phyloP scores from a whole-genome alignment of 805 yeast species.

The Tetrapisispora iriomotensis region DNA sequence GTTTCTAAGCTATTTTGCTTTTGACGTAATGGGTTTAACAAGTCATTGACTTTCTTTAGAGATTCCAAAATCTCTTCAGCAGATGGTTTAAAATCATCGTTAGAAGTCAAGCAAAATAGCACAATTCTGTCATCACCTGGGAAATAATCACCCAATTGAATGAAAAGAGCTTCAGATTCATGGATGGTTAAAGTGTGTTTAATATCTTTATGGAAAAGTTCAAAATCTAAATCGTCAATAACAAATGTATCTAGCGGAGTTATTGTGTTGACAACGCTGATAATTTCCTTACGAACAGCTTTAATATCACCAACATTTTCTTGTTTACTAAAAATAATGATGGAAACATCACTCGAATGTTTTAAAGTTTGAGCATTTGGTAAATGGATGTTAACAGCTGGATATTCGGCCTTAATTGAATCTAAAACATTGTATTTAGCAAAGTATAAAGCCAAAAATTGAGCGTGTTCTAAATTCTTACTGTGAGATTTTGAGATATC shows the following conservation, averaged over 20 bases:
- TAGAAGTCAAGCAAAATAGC: constrained; percentile 40
- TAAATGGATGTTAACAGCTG: constrained; percentile 37
- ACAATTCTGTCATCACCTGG: constrained; percentile 40
- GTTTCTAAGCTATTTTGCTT: constrained; percentile 45
- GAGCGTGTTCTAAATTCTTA: constrained; percentile 67
- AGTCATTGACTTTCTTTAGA: constrained; percentile 43
- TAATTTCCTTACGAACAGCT: constrained; percentile 59
- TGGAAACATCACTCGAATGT: constrained; percentile 39
- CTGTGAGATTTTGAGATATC: constrained; percentile 88
- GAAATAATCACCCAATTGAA: constrained; percentile 46
- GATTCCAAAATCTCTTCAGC: constrained; percentile 46
- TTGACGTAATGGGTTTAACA: constrained; percentile 50
- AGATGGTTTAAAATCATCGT: constrained; percentile 68
- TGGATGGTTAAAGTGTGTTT: constrained; percentile 17
- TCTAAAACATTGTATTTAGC: constrained; percentile 39
- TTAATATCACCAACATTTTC: constrained; percentile 43
- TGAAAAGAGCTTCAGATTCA: constrained; percentile 40
- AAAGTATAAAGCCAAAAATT: constrained; percentile 60
- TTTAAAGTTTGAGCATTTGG: constrained; percentile 40
- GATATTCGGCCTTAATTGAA: constrained; percentile 31
- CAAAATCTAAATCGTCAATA: constrained; percentile 55
- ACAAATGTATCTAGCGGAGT: constrained; percentile 55
- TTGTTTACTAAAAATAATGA: constrained; percentile 51
- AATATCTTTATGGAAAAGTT: constrained; percentile 24
- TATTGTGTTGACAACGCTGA: constrained; percentile 59